These are phyloP conservation scores for Penicillium sp. DNA, from an alignment of 2,329 filamentous ascomycete genomes.

Conservation along the genomic window DNA sequence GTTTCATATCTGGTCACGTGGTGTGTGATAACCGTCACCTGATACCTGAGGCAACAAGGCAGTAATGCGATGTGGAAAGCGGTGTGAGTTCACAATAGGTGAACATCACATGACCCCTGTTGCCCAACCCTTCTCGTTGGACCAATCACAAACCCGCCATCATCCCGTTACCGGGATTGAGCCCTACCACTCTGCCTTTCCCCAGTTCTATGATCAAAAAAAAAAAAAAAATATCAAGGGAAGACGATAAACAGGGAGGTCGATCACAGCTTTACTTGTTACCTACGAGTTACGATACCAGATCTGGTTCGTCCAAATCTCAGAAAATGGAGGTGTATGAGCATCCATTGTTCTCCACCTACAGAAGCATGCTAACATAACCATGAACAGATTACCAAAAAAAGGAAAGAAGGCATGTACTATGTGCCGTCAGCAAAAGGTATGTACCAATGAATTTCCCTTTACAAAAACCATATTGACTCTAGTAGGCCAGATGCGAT, in stretches of 20 bases:
- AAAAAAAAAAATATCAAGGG: not conserved
- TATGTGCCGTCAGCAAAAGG: constrained; percentile 47
- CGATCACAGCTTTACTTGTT: not conserved
- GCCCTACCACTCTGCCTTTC: not conserved
- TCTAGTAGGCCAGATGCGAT: constrained; percentile 39
- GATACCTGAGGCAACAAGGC: not conserved
- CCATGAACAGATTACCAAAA: constrained; percentile 16
- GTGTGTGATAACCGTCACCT: accelerated
- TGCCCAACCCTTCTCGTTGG: not conserved
- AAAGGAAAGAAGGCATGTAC: constrained; percentile 44
- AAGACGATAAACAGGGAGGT: not conserved
- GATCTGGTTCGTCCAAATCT: not conserved
- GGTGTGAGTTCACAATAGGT: not conserved
- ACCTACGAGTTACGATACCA: not conserved
- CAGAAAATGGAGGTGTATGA: constrained; percentile 15
- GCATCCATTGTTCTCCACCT: not conserved
- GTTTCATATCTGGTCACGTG: not conserved
- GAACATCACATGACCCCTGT: not conserved
- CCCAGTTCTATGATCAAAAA: not conserved
- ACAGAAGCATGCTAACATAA: constrained; percentile 14
- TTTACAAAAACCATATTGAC: not conserved
- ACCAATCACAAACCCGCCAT: constrained; percentile 2
- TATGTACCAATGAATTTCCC: constrained; percentile 8
- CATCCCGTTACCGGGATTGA: constrained; percentile 10
- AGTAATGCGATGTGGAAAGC: not conserved